These are phyloP conservation scores for Tuber microsphaerosporum DNA, from an alignment of 495 filamentous ascomycete genomes.

Conservation along the genomic window DNA sequence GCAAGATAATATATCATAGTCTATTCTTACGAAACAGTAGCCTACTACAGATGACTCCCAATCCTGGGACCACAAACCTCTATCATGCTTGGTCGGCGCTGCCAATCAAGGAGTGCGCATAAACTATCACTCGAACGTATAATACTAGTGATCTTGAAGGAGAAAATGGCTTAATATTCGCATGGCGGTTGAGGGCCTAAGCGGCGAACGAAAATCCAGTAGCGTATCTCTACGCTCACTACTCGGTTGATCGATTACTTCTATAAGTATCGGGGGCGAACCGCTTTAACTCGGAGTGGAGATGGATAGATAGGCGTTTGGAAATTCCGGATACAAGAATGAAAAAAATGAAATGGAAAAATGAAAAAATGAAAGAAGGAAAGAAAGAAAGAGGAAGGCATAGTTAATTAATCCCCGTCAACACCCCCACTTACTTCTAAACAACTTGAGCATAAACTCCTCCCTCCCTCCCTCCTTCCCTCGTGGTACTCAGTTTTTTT, in stretches of 20 bases:
- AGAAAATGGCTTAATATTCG: neutral
- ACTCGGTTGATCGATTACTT: neutral
- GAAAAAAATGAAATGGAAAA: neutral
- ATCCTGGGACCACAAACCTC: neutral
- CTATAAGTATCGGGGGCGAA: neutral
- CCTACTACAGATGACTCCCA: neutral
- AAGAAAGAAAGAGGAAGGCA: neutral
- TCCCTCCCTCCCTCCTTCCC: neutral
- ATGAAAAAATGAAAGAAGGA: too few species aligned
- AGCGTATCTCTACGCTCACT: neutral
- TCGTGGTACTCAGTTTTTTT: neutral
- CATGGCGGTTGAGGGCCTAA: neutral
- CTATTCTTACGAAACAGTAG: neutral
- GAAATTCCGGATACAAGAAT: neutral
- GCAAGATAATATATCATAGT: neutral
- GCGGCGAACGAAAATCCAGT: neutral
- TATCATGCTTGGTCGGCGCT: neutral
- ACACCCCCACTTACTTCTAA: neutral
- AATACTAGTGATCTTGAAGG: neutral
- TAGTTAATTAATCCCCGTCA: neutral
- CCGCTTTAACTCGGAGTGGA: neutral
- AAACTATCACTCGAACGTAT: constrained; percentile 3
- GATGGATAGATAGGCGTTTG: neutral
- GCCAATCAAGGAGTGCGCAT: neutral
- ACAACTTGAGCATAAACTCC: neutral